Base-by-base conservation (phyloP, 345 rosid genomes). In the Boechera stricta region DNA sequence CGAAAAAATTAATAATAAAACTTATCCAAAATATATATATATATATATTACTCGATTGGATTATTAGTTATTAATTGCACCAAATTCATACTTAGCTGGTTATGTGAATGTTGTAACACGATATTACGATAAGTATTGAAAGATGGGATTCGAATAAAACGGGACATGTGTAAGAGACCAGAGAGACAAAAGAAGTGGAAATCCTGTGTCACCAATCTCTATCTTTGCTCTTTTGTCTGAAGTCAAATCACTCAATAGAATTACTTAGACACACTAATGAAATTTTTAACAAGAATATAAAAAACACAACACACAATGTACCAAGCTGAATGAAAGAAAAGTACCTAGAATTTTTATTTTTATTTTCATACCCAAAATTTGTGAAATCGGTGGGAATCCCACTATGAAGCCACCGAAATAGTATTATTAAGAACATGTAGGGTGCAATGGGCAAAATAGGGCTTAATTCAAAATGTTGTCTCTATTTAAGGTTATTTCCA, bases 401-500 rank as follows among this genome's bases (percentile, higher is more conserved):
- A 64, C 24, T 18, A 48, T 2, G 10, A 57, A 71, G 39, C 68
- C 77, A 77, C 72, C 38, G 13, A 70, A 57, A 72, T 51, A 64
- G 61, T 64, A 57, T 71, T 48, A 28, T 52, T 53, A 62, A 10
- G 49, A 35, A 42, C 21, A 13, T 47, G 54, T 77, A 64, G 72
- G 81, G 72, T 71, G 56, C 39, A 64, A 56, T 64, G 55, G 55
- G 77, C 21, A 77, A 71, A 55, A 64, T 59, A 48, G 63, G 55
- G 16, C 56, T 65, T 32, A 49, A 57, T 56, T 49, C 24, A 39
- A 64, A 73, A 72, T 57, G 69, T 26, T 78, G 81, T 78, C 77
- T 72, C 68, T 58, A 39, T 72, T 72, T 78, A 78, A 77, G 81
- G 81, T 56, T 70, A 64, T 71, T 71, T 56, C 45, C 72, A 71